A percentile compares a stretch with the other conserved stretches of the same genome.
These are phyloP conservation scores for Rhynchospora tenuis DNA, from an alignment of 176 grass and related monocot genomes.

Conservation along the genomic window DNA sequence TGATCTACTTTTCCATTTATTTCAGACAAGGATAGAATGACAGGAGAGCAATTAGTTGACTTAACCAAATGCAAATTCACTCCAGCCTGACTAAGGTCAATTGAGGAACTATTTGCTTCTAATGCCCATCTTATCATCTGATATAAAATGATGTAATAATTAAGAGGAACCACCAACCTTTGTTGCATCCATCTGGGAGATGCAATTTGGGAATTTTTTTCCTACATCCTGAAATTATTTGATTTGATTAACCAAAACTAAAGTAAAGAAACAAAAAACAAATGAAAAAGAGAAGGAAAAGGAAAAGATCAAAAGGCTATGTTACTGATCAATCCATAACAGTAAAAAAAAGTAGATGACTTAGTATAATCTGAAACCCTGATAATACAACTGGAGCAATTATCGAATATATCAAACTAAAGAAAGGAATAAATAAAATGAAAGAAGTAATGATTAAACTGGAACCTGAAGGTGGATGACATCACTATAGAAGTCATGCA, in stretches of 20 bases:
- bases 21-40: neutral
- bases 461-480: slow-evolving; percentile 64
- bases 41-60: neutral
- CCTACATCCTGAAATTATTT: slow-evolving; percentile 36
- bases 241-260: slow-evolving; percentile 6
- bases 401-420: neutral
- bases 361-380: neutral
- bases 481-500: slow-evolving; percentile 31
- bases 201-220: slow-evolving; percentile 36
- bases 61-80: neutral
- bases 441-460: neutral
- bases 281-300: neutral
- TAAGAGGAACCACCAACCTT: neutral
- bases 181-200: slow-evolving; percentile 29
- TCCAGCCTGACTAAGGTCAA: neutral
- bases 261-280: neutral
- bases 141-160: slow-evolving; percentile 2
- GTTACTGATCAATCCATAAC: neutral
- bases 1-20: neutral
- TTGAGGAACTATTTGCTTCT: neutral
- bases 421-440: neutral
- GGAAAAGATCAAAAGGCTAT: neutral
- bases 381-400: neutral
- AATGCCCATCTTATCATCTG: neutral
- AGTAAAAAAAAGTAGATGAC: neutral